Conservation (phyloP, 2,329 filamentous ascomycete genomes). For the Tolypocladium amazonense region DNA sequence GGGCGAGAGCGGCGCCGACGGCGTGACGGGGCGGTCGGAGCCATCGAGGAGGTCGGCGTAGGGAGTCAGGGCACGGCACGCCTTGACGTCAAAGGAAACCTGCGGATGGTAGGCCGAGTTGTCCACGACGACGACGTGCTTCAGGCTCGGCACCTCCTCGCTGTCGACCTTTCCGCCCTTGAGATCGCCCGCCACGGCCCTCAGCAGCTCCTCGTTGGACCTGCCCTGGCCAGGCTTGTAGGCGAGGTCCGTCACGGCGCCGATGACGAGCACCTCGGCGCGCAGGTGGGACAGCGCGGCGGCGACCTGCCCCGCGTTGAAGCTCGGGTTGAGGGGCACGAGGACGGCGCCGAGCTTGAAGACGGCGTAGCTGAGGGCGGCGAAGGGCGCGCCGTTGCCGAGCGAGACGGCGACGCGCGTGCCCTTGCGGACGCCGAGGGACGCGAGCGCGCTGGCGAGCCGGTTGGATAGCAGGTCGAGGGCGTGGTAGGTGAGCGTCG, state of each 20-base stretch:
- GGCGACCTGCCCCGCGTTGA: constrained; percentile 69
- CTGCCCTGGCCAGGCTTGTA: constrained; percentile 46
- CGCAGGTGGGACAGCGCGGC: constrained; percentile 69
- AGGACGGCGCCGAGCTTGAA: constrained; percentile 93
- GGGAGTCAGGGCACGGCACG: constrained; percentile 30
- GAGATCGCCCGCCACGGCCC: constrained; percentile 32
- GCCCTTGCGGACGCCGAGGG: constrained; percentile 62
- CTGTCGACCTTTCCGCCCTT: constrained; percentile 19
- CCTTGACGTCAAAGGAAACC: constrained; percentile 32
- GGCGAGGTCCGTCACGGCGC: constrained; percentile 77
- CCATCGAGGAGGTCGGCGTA: constrained; percentile 29
- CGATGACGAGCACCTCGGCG: constrained; percentile 66
- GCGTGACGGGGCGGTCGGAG: constrained; percentile 23
- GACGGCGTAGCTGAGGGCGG: constrained; percentile 74
- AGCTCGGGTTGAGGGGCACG: constrained; percentile 87
- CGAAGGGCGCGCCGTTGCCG: constrained; percentile 69
- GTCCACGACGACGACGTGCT: constrained; percentile 64
- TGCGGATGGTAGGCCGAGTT: constrained; percentile 49
- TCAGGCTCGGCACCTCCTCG: constrained; percentile 55
- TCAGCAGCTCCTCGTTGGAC: constrained; percentile 39
- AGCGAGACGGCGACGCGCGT: constrained; percentile 7
- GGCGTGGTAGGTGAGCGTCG: constrained; percentile 59
- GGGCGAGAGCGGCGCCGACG: constrained; percentile 37
- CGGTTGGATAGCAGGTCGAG: constrained; percentile 70
- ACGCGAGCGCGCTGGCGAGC: constrained; percentile 59